Base-by-base conservation (phyloP, 495 filamentous ascomycete genomes). In the Talaromyces liani region DNA sequence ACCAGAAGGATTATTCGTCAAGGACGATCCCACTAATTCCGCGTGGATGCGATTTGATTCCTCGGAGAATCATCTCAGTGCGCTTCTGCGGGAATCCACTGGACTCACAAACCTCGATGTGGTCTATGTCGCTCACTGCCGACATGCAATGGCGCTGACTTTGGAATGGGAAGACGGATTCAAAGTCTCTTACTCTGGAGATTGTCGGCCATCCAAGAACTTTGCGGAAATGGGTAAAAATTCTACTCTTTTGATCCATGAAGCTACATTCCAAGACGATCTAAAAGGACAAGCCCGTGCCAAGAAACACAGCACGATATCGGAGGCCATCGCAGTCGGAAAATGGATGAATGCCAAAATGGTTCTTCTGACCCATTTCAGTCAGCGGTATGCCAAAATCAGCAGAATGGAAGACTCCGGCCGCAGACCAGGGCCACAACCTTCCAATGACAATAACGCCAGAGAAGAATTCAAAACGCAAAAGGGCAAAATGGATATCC, bases 231-330 rank as follows among this genome's bases (percentile, higher is more conserved):
- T 96, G 56, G 94, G 91, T 20, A 72, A 76, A 12, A 88, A 84
- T 18, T 87, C 89, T 1, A 94, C 92, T 4, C 77, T 98, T 3
- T 81, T 97, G 2, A 84, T 98, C 58, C 94, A 98, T 78, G 94
- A 98, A 80, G 92, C 93, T 63, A 98, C 94, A 0, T 98, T 98
- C 68, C 89, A 93, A 41, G 88, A 96, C 66, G 89, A 94, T 68
- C 80, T 96, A 58, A 47, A 70, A 14, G 86, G 82, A 4, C 91
- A 95, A 58, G 94, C 94, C 10, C 69, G 82, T 1, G 91, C 90
- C 39, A 98, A 98, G 82, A 93, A 88, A 69, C 94, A 98, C 74
- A 89, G 82, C 20, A 98, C 94, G 6, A 87, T 88, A 41, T 78
- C 82, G 16, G 94, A 98, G 74, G 94, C 94, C 14, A 78, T 98